These are phyloP conservation scores for Lentinula edodes DNA, from an alignment of 768 basidiomycete species.

Conservation along the genomic window DNA sequence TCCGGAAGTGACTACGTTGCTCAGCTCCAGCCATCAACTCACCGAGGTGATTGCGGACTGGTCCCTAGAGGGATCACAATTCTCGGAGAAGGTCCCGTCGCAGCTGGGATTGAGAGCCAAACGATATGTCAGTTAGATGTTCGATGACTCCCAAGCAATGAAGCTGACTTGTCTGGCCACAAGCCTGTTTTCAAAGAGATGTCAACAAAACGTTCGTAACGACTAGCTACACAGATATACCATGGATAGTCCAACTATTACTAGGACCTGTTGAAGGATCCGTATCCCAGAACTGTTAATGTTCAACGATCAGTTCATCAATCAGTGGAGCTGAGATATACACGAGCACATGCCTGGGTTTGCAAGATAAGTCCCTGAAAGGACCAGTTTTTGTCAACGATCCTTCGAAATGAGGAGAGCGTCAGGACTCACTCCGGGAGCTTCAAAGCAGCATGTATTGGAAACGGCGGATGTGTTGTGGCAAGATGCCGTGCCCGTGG, in stretches of 20 bases:
- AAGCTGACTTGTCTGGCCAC: conserved; percentile 57
- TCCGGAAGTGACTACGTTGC: not conserved
- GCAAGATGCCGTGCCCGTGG: conserved; percentile 47
- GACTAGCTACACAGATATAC: conserved; percentile 25
- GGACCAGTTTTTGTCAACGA: conserved; percentile 1
- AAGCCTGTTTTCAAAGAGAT: conserved; percentile 34
- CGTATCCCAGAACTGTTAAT: conserved; percentile 65
- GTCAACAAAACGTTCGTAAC: not conserved
- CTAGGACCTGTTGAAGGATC: conserved; percentile 55
- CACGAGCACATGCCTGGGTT: conserved; percentile 32
- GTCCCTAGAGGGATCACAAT: conserved; percentile 42
- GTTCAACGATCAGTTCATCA: not conserved
- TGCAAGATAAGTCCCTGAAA: conserved; percentile 58
- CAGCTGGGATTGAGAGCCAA: conserved; percentile 37
- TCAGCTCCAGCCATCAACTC: conserved; percentile 2
- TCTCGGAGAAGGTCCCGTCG: conserved; percentile 34
- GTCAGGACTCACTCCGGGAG: conserved; percentile 45
- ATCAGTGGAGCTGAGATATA: not conserved
- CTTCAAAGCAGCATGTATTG: conserved; percentile 60
- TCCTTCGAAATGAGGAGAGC: not conserved
- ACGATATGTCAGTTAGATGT: not conserved
- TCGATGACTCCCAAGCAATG: not conserved
- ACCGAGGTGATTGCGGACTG: conserved; percentile 41
- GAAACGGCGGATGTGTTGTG: conserved; percentile 39
- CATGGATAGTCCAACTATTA: conserved; percentile 72